Conservation (phyloP, 1,284 basidiomycete species). For the Ceratobasidium sp. region DNA sequence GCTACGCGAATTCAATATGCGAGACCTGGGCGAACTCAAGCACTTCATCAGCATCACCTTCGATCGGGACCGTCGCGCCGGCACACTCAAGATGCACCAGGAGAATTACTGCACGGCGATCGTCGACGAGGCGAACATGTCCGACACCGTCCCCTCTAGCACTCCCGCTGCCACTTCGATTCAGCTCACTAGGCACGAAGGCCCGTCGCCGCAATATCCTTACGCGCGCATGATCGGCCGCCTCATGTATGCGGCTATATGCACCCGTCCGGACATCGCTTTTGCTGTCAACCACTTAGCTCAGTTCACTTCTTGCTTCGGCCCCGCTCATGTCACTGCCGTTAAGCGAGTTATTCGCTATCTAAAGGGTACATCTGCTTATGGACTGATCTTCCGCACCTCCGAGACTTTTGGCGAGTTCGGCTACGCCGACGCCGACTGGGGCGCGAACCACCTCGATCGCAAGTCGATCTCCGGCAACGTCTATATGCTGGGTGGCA, state of each 20-base stretch:
- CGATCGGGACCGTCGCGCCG: not conserved
- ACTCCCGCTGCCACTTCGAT: not conserved
- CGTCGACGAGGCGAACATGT: not conserved
- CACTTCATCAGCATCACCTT: conserved; percentile 32
- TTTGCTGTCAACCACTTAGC: conserved; percentile 11
- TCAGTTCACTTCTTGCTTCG: conserved; percentile 14
- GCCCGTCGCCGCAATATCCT: not conserved
- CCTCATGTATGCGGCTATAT: conserved; percentile 43
- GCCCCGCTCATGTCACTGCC: conserved; percentile 45
- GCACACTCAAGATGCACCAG: not conserved
- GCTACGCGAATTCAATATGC: conserved; percentile 11
- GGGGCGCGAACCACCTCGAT: conserved; percentile 50
- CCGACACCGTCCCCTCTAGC: not conserved
- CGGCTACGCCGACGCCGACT: conserved; percentile 57
- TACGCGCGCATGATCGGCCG: conserved; percentile 30
- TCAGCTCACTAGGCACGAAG: not conserved
- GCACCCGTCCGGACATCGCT: conserved; percentile 41
- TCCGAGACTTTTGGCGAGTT: conserved; percentile 45
- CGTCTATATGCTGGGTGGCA: conserved; percentile 52
- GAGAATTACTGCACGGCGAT: not conserved
- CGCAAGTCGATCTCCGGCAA: conserved; percentile 53
- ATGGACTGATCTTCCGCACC: conserved; percentile 43
- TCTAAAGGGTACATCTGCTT: conserved; percentile 46
- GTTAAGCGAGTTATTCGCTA: conserved; percentile 49
- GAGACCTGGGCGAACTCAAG: conserved; percentile 11